Evolutionary conservation across 352 stramenopile genomes (phyloP).

Genomic region (Plasmopara muralis): DNA sequence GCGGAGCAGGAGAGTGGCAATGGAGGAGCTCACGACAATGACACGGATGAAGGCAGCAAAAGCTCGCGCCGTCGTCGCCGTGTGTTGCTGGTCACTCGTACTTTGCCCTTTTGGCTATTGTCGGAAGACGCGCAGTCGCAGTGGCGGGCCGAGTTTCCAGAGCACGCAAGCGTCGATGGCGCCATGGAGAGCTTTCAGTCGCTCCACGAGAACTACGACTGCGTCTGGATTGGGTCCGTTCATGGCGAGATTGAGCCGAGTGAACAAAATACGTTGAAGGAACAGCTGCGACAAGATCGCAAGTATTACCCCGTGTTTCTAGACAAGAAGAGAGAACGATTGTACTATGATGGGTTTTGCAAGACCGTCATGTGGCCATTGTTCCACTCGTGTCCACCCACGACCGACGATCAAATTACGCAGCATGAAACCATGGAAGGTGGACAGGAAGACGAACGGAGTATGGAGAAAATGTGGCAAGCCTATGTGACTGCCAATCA

Average conservation of each 20-base stretch:
- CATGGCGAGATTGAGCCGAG: slow-evolving; percentile 72
- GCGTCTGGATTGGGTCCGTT: slow-evolving; percentile 78
- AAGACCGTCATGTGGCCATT: slow-evolving; percentile 89
- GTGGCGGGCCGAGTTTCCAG: slow-evolving; percentile 74
- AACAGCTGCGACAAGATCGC: slow-evolving; percentile 86
- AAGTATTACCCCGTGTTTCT: slow-evolving; percentile 89
- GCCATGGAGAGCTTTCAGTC: slow-evolving; percentile 75
- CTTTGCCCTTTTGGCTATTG: slow-evolving; percentile 70
- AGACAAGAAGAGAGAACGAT: slow-evolving; percentile 70
- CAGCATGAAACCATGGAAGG: slow-evolving; percentile 49
- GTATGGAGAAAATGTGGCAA: slow-evolving; percentile 82
- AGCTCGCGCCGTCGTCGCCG: slow-evolving; percentile 39
- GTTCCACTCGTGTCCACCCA: slow-evolving; percentile 83
- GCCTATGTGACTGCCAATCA: slow-evolving; percentile 86
- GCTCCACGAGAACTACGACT: slow-evolving; percentile 76
- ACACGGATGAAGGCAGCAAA: slow-evolving; percentile 22
- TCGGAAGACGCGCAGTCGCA: slow-evolving; percentile 75
- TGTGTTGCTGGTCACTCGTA: slow-evolving; percentile 69
- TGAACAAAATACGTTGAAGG: slow-evolving; percentile 74
- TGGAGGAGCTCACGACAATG: slow-evolving; percentile 15
- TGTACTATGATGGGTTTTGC: slow-evolving; percentile 90
- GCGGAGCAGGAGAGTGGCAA: slow-evolving; percentile 48
- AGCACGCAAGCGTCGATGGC: slow-evolving; percentile 61
- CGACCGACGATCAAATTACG: slow-evolving; percentile 67
- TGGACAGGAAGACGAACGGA: slow-evolving; percentile 46